phyloP scores from a whole-genome alignment of 108 stramenopile genomes.

The Cyclostephanos invisitatus region DNA sequence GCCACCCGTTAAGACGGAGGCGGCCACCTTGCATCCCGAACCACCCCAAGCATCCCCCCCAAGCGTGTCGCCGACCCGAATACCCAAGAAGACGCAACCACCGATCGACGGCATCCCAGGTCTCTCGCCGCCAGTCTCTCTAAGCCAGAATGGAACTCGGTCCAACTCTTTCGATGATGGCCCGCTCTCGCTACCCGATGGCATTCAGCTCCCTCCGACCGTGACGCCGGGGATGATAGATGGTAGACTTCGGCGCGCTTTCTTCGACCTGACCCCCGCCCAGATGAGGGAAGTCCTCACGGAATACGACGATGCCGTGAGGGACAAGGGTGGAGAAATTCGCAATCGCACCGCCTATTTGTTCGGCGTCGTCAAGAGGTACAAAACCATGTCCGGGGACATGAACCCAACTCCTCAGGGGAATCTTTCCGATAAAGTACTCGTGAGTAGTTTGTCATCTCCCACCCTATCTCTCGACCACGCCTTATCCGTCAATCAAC shows the following conservation, averaged over 20 bases:
- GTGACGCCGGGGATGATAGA: slow-evolving; percentile 38
- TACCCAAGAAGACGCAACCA: slow-evolving; percentile 9
- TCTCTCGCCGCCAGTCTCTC: not conserved
- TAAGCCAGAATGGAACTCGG: not conserved
- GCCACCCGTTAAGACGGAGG: not conserved
- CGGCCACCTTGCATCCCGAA: slow-evolving; percentile 7
- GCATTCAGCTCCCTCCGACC: slow-evolving; percentile 29
- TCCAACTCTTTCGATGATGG: slow-evolving; percentile 12
- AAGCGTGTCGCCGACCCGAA: slow-evolving; percentile 6
- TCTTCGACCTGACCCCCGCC: slow-evolving; percentile 43
- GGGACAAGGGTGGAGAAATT: slow-evolving; percentile 64
- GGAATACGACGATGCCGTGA: slow-evolving; percentile 80
- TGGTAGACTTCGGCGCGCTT: slow-evolving; percentile 3
- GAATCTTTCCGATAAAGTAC: slow-evolving; percentile 59
- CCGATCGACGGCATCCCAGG: not conserved
- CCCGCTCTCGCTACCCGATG: slow-evolving; percentile 21
- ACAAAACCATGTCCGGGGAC: slow-evolving; percentile 52
- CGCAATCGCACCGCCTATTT: slow-evolving; percentile 77
- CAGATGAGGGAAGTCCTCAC: slow-evolving; percentile 71
- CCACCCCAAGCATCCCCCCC: slow-evolving; percentile 15
- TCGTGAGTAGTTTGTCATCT: slow-evolving; percentile 14
- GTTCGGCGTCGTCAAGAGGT: slow-evolving; percentile 80
- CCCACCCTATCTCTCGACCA: not conserved
- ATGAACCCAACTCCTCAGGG: slow-evolving; percentile 57
- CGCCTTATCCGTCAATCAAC: slow-evolving; percentile 3